phyloP scores from a whole-genome alignment of 192 early-diverging fungal genomes.

The Dissophora globulifera region DNA sequence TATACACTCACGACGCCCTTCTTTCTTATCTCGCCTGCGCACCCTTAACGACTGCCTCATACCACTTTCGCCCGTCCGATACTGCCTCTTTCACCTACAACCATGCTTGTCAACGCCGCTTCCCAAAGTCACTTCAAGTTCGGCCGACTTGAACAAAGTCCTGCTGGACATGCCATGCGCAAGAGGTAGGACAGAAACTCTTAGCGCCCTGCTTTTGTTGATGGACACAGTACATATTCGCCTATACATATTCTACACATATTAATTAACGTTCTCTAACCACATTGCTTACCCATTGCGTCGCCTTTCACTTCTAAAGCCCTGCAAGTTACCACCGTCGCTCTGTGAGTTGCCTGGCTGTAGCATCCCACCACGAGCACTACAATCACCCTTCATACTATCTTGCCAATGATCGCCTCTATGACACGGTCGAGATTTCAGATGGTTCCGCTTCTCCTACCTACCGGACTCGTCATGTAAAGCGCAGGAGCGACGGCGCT shows the following conservation, averaged over 20 bases:
- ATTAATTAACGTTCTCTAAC: not conserved
- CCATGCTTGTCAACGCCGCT: slow-evolving; percentile 9
- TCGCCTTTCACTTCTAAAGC: not conserved
- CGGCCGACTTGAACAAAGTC: slow-evolving; percentile 32
- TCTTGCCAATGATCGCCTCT: slow-evolving; percentile 23
- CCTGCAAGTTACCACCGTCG: slow-evolving; percentile 40
- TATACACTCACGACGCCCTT: too few relatives aligned
- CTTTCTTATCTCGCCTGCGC: too few relatives aligned
- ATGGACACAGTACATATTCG: not conserved
- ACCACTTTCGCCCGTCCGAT: not conserved
- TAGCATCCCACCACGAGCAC: slow-evolving; percentile 42
- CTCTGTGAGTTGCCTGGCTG: slow-evolving; percentile 48
- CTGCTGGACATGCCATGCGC: slow-evolving; percentile 14
- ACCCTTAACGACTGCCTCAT: too few relatives aligned
- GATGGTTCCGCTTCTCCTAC: slow-evolving; percentile 46
- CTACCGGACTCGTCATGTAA: slow-evolving; percentile 38
- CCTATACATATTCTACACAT: not conserved
- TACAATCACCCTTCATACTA: slow-evolving; percentile 40
- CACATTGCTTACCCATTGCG: not conserved
- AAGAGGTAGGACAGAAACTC: slow-evolving; percentile 25
- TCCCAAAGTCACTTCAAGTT: slow-evolving; percentile 48
- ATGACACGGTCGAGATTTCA: slow-evolving; percentile 27
- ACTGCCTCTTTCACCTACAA: not conserved
- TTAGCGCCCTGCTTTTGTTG: not conserved
- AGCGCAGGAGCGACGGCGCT: slow-evolving; percentile 41